Percentiles rank a stretch among this genome's conserved stretches.
Conservation (phyloP, 2,329 filamentous ascomycete species). For the Paradendryphiella salina region DNA sequence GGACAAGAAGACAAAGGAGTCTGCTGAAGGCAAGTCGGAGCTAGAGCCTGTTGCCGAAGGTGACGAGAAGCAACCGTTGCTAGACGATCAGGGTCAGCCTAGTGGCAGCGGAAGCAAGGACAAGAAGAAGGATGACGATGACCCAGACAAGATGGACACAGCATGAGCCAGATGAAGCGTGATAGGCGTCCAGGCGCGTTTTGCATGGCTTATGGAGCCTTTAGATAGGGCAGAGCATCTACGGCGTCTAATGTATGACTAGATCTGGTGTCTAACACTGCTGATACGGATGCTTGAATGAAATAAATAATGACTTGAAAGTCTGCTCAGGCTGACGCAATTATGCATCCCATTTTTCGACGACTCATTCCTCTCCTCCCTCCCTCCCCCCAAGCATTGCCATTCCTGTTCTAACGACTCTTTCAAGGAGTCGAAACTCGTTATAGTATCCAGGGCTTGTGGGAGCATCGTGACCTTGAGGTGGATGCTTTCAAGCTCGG, state of each 20-base stretch:
- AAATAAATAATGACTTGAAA: conserved; percentile 16
- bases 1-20: conserved; percentile 74
- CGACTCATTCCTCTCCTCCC: not conserved
- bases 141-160: conserved; percentile 86
- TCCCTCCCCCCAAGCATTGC: not conserved
- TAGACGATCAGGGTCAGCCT: conserved; percentile 66
- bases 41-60: conserved; percentile 80
- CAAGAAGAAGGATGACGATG: conserved; percentile 59
- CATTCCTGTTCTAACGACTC: not conserved
- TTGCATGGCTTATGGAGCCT: conserved; percentile 6
- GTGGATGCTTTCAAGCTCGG: not conserved
- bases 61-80: conserved; percentile 62
- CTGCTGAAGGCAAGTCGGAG: conserved; percentile 69
- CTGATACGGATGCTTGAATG: conserved; percentile 24
- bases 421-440: not conserved
- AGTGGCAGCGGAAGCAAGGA: conserved; percentile 60
- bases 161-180: conserved; percentile 57
- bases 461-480: not conserved
- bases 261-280: conserved; percentile 23
- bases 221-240: conserved; percentile 33
- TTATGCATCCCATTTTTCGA: not conserved
- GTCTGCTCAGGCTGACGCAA: not conserved
- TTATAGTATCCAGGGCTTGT: not conserved
- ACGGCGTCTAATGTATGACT: conserved; percentile 34
- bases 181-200: not conserved